Conservation (phyloP, 345 rosid species). For the Aquilaria malaccensis region DNA sequence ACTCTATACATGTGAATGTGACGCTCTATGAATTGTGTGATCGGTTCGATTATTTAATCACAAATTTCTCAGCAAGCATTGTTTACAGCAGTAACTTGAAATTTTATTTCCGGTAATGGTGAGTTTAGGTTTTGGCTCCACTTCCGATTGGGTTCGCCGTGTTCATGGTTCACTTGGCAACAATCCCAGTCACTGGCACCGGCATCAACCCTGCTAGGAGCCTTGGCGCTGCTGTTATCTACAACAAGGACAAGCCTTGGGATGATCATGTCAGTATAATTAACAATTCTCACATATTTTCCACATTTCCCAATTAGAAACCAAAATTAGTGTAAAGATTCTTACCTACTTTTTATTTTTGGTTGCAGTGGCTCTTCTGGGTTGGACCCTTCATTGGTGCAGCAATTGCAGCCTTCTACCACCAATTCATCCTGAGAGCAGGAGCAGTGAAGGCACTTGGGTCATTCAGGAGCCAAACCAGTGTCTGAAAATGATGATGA, state of each 20-base stretch:
- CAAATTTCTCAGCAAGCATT: no score
- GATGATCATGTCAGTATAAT: slow-evolving; percentile 51
- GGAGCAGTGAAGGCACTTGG: slow-evolving; percentile 77
- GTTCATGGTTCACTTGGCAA: slow-evolving; percentile 91
- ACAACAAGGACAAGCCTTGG: slow-evolving; percentile 51
- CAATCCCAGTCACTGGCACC: slow-evolving; percentile 84
- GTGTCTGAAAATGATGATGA: slow-evolving; percentile 20
- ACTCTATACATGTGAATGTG: no score
- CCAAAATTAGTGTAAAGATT: background rate
- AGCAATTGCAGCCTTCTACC: slow-evolving; percentile 82
- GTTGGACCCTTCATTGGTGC: slow-evolving; percentile 88
- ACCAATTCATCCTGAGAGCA: slow-evolving; percentile 77
- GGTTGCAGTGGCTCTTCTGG: slow-evolving; percentile 78
- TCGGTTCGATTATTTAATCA: no score
- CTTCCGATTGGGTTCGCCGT: slow-evolving; percentile 88
- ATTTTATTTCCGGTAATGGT: background rate
- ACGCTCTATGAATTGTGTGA: no score
- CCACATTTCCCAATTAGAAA: no score
- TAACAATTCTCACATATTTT: background rate
- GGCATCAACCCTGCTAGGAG: slow-evolving; percentile 93
- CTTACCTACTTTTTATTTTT: background rate
- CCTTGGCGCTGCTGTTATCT: slow-evolving; percentile 72
- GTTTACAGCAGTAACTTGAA: no score
- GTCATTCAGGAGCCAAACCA: slow-evolving; percentile 76
- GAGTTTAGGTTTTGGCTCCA: slow-evolving; percentile 65